Conservation (phyloP, 352 stramenopile genomes). For the Phytopythium sindhum region DNA sequence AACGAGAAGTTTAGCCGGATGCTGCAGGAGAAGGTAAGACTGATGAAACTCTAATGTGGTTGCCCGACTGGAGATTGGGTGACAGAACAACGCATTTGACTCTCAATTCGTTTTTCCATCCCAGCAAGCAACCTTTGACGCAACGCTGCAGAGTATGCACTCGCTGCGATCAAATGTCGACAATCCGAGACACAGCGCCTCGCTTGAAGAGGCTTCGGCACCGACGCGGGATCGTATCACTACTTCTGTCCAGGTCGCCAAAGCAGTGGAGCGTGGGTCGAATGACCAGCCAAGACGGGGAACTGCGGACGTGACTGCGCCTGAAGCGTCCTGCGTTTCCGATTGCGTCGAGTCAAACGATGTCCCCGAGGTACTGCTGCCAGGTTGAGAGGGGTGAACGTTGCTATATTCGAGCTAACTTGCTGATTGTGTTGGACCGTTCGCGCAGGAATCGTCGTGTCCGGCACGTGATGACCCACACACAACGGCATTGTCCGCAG, state of each 20-base stretch:
- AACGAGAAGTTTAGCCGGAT: conserved; percentile 23
- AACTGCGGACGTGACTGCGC: not conserved
- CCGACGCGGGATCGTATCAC: not conserved
- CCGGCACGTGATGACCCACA: not conserved
- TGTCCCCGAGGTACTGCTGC: not conserved
- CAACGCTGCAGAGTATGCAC: conserved; percentile 9
- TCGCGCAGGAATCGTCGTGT: not conserved
- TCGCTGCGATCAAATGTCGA: not conserved
- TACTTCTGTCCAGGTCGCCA: not conserved
- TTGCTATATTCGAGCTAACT: not conserved
- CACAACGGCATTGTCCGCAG: not conserved
- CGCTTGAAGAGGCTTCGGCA: not conserved
- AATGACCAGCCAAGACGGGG: not conserved
- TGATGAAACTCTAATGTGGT: not conserved
- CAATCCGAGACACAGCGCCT: conserved; percentile 9
- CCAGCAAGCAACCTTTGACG: conserved; percentile 12
- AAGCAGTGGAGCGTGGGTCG: not conserved
- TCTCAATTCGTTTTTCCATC: not conserved
- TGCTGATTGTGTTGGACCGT: not conserved
- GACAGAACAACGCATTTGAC: not conserved
- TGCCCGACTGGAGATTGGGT: not conserved
- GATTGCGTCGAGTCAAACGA: not conserved
- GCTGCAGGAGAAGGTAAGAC: conserved; percentile 28
- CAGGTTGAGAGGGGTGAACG: not conserved
- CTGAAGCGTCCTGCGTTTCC: not conserved